Base-by-base conservation (phyloP, 2,329 filamentous ascomycete genomes). In the Colletotrichum plurivorum region DNA sequence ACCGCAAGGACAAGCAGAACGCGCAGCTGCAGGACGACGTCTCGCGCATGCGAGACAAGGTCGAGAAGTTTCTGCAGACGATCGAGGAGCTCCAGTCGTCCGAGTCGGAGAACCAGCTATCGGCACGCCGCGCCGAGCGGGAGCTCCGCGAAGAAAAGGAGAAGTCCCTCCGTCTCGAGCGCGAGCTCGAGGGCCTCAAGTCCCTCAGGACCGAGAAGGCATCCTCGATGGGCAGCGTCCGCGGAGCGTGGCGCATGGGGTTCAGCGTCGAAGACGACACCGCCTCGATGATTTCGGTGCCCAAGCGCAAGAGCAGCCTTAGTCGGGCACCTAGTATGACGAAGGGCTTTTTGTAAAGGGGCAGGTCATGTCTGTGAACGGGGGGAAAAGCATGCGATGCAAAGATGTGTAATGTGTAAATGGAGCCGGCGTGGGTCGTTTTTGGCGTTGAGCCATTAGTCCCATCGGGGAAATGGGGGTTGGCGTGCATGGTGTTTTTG, bases 21-120 rank as follows among this genome's bases (percentile, higher is more conserved):
- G 77, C 85, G 5, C 92, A 96, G 76, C 86, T 97, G 18, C 88
- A 90, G 63, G 95, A 98, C 61, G 96, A 98, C 75, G 88, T 97
- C 66, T 85, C 87, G 73, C 93, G 95, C 72, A 91, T 94, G 76
- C 93, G 95, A 71, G 95, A 98, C 82, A 97, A 96, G 84, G 89
- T 94, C 71, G 94, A 96, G 73, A 94, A 94, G 77, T 90, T 98
- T 5, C 91, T 99, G 58, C 88, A 91, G 77, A 94, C 94, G 1
- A 97, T 99, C 74, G 95, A 98, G 77, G 95, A 98, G 78, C 89
- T 99, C 41, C 95, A 99, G 79, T 90, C 93, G 15, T 93, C 90
- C 15, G 95, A 98, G 80, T 94, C 93, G 22, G 86, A 90, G 12
- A 92, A 91, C 54, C 94, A 98, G 79, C 87, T 98, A 49, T 87